Conservation (phyloP, 495 filamentous ascomycete genomes). For the Aeminium ludgeri region DNA sequence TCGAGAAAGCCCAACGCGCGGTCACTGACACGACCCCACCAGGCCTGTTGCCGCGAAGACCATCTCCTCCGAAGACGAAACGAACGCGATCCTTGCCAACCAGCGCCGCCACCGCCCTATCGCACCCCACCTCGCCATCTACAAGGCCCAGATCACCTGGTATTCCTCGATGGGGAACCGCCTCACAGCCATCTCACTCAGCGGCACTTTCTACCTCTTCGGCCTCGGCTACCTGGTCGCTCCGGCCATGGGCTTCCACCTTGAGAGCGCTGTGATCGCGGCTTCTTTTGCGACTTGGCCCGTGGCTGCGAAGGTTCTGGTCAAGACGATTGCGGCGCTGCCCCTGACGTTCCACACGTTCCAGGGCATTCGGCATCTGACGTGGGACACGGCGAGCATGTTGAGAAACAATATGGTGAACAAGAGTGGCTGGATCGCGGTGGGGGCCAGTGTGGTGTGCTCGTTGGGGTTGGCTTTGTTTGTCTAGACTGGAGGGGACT, state of each 20-base stretch:
- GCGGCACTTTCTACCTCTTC: slow-evolving; percentile 68
- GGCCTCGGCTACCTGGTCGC: slow-evolving; percentile 66
- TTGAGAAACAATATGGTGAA: slow-evolving; percentile 57
- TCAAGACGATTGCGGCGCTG: slow-evolving; percentile 58
- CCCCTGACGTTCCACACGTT: slow-evolving; percentile 77
- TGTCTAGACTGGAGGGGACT: slow-evolving; percentile 18
- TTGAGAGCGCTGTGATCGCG: slow-evolving; percentile 64
- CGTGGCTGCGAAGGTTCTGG: slow-evolving; percentile 43
- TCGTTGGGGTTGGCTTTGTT: slow-evolving; percentile 42
- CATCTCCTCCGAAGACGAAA: slow-evolving; percentile 43
- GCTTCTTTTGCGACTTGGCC: slow-evolving; percentile 63
- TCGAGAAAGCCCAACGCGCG: not conserved
- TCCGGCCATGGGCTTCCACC: slow-evolving; percentile 66
- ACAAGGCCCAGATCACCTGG: slow-evolving; percentile 79
- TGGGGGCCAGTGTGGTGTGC: slow-evolving; percentile 47
- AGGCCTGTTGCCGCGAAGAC: slow-evolving; percentile 28
- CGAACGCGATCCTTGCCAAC: slow-evolving; percentile 53
- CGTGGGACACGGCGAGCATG: slow-evolving; percentile 60
- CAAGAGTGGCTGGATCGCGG: slow-evolving; percentile 55
- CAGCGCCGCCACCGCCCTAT: slow-evolving; percentile 78
- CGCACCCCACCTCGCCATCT: slow-evolving; percentile 77
- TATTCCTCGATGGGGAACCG: slow-evolving; percentile 57
- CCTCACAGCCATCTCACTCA: slow-evolving; percentile 58
- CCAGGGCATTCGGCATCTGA: slow-evolving; percentile 81
- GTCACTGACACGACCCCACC: slow-evolving; percentile 1